These are phyloP conservation scores for Antitrichia curtipendula DNA, from an alignment of 225 moss, liverwort and hornwort species.

Conservation along the genomic window DNA sequence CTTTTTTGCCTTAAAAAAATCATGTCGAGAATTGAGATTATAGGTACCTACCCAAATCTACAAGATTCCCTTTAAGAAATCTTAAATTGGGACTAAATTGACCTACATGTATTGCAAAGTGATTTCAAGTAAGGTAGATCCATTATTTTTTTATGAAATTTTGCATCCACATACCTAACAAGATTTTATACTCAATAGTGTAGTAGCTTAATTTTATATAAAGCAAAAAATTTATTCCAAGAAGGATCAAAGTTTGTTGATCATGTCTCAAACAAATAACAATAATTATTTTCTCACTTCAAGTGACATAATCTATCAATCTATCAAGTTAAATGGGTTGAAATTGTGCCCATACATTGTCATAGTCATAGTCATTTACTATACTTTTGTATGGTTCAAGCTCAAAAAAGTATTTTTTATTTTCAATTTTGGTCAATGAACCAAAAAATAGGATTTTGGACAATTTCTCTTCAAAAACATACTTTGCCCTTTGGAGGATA, in stretches of 20 bases:
- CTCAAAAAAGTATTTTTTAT: too few relatives aligned
- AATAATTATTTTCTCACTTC: background rate
- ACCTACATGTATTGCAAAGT: background rate
- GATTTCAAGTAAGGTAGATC: background rate
- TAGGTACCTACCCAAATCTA: too few relatives aligned
- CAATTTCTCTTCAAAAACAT: background rate
- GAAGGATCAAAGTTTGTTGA: background rate
- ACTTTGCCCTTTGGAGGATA: background rate
- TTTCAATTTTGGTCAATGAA: too few relatives aligned
- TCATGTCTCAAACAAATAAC: background rate
- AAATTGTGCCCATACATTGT: too few relatives aligned
- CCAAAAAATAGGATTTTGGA: too few relatives aligned
- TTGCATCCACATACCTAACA: background rate
- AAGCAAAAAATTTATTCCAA: background rate
- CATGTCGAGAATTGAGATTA: too few relatives aligned
- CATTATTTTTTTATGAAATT: too few relatives aligned
- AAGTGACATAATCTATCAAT: background rate
- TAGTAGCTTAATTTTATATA: background rate
- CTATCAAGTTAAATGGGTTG: accelerated
- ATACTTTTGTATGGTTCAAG: too few relatives aligned
- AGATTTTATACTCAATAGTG: background rate
- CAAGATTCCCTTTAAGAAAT: too few relatives aligned
- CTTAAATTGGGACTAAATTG: too few relatives aligned
- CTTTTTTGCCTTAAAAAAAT: too few relatives aligned
- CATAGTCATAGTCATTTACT: too few relatives aligned